These are phyloP conservation scores for Yarrowia phangngaensis DNA, from an alignment of 805 yeast species.

Conservation along the genomic window DNA sequence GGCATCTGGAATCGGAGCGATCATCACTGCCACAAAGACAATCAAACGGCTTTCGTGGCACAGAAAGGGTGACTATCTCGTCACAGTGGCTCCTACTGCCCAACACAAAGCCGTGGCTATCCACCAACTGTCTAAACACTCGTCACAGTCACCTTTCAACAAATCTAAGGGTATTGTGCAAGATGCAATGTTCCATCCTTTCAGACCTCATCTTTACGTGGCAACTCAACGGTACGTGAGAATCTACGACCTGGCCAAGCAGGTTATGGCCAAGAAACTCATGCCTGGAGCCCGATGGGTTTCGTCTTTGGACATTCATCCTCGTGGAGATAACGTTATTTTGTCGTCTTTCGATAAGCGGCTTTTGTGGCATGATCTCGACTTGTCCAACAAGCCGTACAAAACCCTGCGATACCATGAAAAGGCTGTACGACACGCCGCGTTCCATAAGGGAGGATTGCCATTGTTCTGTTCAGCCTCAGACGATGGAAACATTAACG, in stretches of 20 bases:
- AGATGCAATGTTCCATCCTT: slow-evolving; percentile 97
- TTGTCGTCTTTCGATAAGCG: slow-evolving; percentile 93
- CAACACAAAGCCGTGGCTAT: slow-evolving; percentile 84
- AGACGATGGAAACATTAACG: slow-evolving; percentile 89
- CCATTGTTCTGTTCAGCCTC: slow-evolving; percentile 94
- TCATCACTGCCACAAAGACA: slow-evolving; percentile 59
- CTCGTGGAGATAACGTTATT: slow-evolving; percentile 89
- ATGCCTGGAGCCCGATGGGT: slow-evolving; percentile 97
- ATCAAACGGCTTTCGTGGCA: slow-evolving; percentile 91
- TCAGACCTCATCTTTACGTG: slow-evolving; percentile 88
- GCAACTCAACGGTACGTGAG: slow-evolving; percentile 91
- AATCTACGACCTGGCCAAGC: slow-evolving; percentile 85
- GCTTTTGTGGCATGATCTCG: slow-evolving; percentile 96
- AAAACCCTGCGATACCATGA: slow-evolving; percentile 93
- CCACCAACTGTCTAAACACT: slow-evolving; percentile 91
- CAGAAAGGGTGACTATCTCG: slow-evolving; percentile 93
- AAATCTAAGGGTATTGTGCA: slow-evolving; percentile 90
- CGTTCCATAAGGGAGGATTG: slow-evolving; percentile 77
- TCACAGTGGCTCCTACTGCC: slow-evolving; percentile 92
- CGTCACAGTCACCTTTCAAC: slow-evolving; percentile 92
- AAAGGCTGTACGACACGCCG: slow-evolving; percentile 84
- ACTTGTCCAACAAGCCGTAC: slow-evolving; percentile 82
- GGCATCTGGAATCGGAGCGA: slow-evolving; percentile 63
- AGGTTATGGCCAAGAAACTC: slow-evolving; percentile 74
- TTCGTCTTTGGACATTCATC: slow-evolving; percentile 86